Conservation (phyloP, 805 yeast species). For the Candida glaebosa region DNA sequence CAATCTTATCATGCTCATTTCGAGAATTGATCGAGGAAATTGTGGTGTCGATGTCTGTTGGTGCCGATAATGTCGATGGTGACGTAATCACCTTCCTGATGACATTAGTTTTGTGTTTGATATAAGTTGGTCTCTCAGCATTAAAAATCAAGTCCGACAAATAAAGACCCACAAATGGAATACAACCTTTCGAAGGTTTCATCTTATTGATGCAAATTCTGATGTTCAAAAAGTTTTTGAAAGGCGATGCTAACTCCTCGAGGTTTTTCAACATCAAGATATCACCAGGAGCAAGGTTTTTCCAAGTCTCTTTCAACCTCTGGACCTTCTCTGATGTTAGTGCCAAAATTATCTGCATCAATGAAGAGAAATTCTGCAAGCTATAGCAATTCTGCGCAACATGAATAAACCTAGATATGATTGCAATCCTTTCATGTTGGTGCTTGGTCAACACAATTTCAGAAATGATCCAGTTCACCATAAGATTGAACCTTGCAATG, state of each 20-base stretch:
- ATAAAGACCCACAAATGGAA: slow-evolving; percentile 87
- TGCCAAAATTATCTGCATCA: slow-evolving; percentile 85
- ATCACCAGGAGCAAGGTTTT: slow-evolving; percentile 68
- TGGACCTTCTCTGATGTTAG: slow-evolving; percentile 63
- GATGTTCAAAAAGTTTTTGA: slow-evolving; percentile 65
- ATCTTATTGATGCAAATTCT: slow-evolving; percentile 61
- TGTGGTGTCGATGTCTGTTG: slow-evolving; percentile 8
- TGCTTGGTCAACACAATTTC: slow-evolving; percentile 73
- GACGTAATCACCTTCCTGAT: slow-evolving; percentile 3
- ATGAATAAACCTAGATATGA: slow-evolving; percentile 84
- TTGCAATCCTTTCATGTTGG: slow-evolving; percentile 55
- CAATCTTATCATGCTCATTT: slow-evolving; percentile 34
- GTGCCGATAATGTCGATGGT: slow-evolving; percentile 5
- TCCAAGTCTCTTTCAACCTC: slow-evolving; percentile 69
- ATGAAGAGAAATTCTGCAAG: slow-evolving; percentile 79
- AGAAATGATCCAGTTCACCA: slow-evolving; percentile 89
- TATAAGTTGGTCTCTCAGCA: slow-evolving; percentile 54
- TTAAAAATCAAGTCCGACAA: slow-evolving; percentile 79
- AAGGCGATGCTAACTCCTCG: slow-evolving; percentile 70
- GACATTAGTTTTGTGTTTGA: slow-evolving; percentile 23
- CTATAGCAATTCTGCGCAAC: slow-evolving; percentile 71
- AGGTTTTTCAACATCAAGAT: slow-evolving; percentile 61
- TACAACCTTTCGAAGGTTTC: slow-evolving; percentile 67
- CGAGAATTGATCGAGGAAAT: slow-evolving; percentile 10
- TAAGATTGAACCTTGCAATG: slow-evolving; percentile 79